Base-by-base conservation (phyloP, 140 eudicot species). In the Stevia rebaudiana region DNA sequence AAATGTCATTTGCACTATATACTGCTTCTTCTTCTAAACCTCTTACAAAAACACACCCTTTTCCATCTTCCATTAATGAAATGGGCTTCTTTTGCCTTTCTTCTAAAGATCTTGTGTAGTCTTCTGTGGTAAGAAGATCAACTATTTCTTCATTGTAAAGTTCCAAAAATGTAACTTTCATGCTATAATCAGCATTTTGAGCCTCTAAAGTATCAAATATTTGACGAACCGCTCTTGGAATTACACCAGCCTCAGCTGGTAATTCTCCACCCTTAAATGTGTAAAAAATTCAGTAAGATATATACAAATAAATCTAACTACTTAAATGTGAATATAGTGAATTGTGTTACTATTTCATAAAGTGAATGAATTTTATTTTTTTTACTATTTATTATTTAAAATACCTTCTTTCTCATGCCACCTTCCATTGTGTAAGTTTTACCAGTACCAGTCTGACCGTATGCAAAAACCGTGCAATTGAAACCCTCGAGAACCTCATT, bases 21-120 rank as follows among this genome's bases (percentile, higher is more conserved):
- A 89, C 97, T 56, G 77, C 86, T 83, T 89, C 97, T 76, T 89
- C 97, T 72, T 89, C 95, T 47, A 85, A 82, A 80, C 97, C 97
- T 79, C 97, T 85, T 23, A 89, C 69, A 49, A 80, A 58, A 63
- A 89, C 97, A 50, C 81, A 82, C 40, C 97, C 97, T 78, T 82
- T 85, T 22, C 90, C 97, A 71, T 88, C 96, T 66, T 88, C 95
- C 96, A 88, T 82, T 65, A 88, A 76, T 31, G 90, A 85, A 56
- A 88, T 69, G 8, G 86, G 74, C 80, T 82, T 89, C 86, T 79
- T 89, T 69, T 71, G 94, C 67, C 66, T 85, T 23, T 88, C 96
- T 8, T 81, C 95, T 4, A 36, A 22, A 42, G 62, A 65, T 76
- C 76, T 85, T 22, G 78, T 67, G 46, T 17, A 30, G 57, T 89